These are phyloP conservation scores for Citrullus mucosospermus DNA, from an alignment of 306 rosid species.

Conservation along the genomic window DNA sequence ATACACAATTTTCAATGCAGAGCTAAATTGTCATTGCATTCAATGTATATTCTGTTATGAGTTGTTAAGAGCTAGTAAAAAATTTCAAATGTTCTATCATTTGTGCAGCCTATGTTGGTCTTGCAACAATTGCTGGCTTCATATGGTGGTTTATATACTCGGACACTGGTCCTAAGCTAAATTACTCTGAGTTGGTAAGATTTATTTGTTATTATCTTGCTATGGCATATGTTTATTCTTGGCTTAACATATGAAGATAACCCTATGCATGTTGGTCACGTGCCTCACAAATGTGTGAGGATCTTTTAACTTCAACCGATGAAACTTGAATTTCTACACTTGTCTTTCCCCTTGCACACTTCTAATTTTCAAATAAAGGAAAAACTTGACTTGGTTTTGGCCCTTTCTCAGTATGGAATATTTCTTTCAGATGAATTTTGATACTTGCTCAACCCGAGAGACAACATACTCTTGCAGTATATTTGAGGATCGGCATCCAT, in stretches of 20 bases:
- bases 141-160: constrained; percentile 97
- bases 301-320: not conserved
- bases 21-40: not conserved
- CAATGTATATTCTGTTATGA: not conserved
- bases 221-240: not conserved
- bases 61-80: not conserved
- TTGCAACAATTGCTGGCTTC: constrained; percentile 88
- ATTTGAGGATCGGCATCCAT: constrained; percentile 91
- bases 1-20: not conserved
- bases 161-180: constrained; percentile 79
- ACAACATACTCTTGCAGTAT: constrained; percentile 86
- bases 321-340: not conserved
- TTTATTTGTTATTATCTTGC: not conserved
- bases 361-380: not conserved
- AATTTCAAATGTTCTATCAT: constrained; percentile 10
- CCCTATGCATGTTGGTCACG: not conserved
- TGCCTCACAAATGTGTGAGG: not conserved
- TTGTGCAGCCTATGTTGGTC: constrained; percentile 93
- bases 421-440: constrained; percentile 65
- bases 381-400: not conserved
- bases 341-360: not conserved
- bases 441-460: constrained; percentile 72
- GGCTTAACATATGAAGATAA: not conserved
- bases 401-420: not conserved
- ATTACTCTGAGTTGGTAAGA: constrained; percentile 78